phyloP scores from a whole-genome alignment of 2,329 filamentous ascomycete species.

The Cytospora piceae region DNA sequence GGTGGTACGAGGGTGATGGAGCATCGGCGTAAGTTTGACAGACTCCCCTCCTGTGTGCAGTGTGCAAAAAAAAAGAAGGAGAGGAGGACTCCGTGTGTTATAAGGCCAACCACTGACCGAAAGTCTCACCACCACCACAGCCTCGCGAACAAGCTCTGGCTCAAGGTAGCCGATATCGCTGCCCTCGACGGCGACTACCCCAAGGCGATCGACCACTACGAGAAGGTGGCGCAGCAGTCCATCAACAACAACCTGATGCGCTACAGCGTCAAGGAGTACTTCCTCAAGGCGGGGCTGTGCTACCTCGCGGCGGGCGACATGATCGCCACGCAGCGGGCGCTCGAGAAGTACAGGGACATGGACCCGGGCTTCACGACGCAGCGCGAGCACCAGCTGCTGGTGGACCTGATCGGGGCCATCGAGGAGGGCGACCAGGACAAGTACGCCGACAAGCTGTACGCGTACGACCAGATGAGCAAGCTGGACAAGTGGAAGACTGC shows the following conservation, averaged over 20 bases:
- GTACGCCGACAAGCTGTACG: conserved; percentile 84
- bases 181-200: conserved; percentile 84
- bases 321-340: conserved; percentile 76
- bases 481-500: conserved; percentile 97
- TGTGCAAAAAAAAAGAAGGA: background rate
- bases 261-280: conserved; percentile 93
- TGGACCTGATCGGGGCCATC: conserved; percentile 75
- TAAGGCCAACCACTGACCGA: background rate
- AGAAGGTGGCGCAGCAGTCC: conserved; percentile 77
- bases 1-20: conserved; percentile 88
- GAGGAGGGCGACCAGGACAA: conserved; percentile 78
- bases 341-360: conserved; percentile 80
- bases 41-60: background rate
- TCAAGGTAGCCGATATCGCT: conserved; percentile 88
- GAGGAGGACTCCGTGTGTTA: background rate
- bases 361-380: conserved; percentile 77
- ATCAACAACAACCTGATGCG: conserved; percentile 92
- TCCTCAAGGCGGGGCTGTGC: conserved; percentile 92
- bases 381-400: conserved; percentile 79
- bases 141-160: conserved; percentile 88
- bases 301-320: conserved; percentile 75
- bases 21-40: conserved; percentile 69
- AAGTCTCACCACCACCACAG: conserved; percentile 44
- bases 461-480: conserved; percentile 90
- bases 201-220: conserved; percentile 80